Base-by-base conservation (phyloP, 2,329 filamentous ascomycete genomes). In the Beauveria varroae region DNA sequence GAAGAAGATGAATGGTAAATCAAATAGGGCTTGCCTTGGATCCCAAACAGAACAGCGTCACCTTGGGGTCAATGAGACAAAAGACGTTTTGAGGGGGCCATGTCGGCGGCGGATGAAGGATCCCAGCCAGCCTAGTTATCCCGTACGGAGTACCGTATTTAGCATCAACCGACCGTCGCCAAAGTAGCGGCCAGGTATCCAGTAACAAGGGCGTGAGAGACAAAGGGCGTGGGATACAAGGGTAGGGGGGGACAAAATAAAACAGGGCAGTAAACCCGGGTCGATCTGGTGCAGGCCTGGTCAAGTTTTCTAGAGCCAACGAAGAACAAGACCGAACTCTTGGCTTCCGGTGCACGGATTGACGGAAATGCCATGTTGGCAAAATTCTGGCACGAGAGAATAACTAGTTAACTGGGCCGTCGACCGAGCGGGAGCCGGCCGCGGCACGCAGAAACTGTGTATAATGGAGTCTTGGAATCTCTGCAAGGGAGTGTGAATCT, bases 31-130 rank as follows among this genome's bases (percentile, higher is more conserved):
- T 56, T 24, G 37, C 41, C 41, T 16, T 26, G 54, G 28, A 50
- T 51, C 2, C 46, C 24, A n/a, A 22, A 30, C 18, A 26, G 8
- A n/a, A 5, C 24, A 51, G 24, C 16, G 34, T 50, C n/a, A 43
- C 44, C 24, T 24, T 40, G 16, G 24, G 51, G 51, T 41, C 22
- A n/a, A 59, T 46, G 57, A 59, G 57, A 59, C 57, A 37, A 46
- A 34, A 52, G 49, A 52, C 57, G 57, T 59, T 59, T 59, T 52
- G 49, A 22, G 10, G 22, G 16, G 5, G 7, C 5, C 8, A 20
- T 16, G 46, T 24, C 34, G 18, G 22, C 22, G 47, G 30, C 55
- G 55, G 46, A 22, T 46, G 41, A 46, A 56, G 53, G 53, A 56
- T 44, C 24, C 5, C 40, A 56, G 40, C n/a, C 24, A 34, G 46